Base-by-base conservation (phyloP, 2,329 filamentous ascomycete genomes). In the Penicillium sp. region DNA sequence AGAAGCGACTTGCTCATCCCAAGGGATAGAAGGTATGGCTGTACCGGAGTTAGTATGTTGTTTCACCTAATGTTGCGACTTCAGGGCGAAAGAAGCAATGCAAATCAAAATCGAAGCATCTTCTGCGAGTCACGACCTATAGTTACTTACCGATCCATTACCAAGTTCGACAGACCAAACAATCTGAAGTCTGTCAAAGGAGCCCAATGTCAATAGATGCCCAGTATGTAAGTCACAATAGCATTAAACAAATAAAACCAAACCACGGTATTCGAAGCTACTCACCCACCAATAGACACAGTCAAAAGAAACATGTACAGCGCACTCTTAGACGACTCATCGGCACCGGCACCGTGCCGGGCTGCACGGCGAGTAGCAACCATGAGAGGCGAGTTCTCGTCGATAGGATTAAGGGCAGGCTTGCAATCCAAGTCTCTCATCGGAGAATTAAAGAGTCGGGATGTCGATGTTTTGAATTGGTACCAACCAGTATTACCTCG, bases 151-250 rank as follows among this genome's bases (percentile, higher is more conserved):
- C 50, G 93, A 96, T 64, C 92, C 92, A 77, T 96, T 93, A 51
- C 91, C 96, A 40, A 96, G 80, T 73, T 97, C 93, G 40, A 96
- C 91, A 1, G 92, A 92, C 93, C 93, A 97, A 29, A 93, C 91
- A 63, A 97, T 89, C 75, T 97, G 93, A 59, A 97, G 79, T 25
- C 90, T 82, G 60, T 50, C 32, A n/a, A 52, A 39, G 23, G 34
- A 35, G 31, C 42, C 61, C 32, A 62, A 46, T 13, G 38, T 60
- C 13, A 63, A 32, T 37, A 39, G 10, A 45, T 50, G 29, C 1
- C 31, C 16, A 35, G 18, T 34, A 18, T n/a, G 25, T 5, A 34
- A 27, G 16, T 18, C 37, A 27, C 21, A n/a, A n/a, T 31, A 38
- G 21, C 21, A 44, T 55, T 55, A 39, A 49, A 10, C 3, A 40